These are phyloP conservation scores for Quercus lobata DNA, from an alignment of 331 rosid genomes.

Conservation along the genomic window DNA sequence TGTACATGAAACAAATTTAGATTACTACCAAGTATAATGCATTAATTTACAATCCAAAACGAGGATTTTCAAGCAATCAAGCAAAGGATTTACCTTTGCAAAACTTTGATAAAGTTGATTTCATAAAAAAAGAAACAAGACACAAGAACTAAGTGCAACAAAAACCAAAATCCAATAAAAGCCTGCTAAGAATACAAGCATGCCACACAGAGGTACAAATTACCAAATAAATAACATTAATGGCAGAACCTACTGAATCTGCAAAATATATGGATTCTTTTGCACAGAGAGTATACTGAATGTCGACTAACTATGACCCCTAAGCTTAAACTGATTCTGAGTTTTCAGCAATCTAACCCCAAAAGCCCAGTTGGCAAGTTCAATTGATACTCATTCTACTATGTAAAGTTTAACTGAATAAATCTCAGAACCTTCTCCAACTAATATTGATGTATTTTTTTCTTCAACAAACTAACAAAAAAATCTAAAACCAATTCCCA, in stretches of 20 bases:
- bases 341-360: background rate
- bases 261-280: background rate
- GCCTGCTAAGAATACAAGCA: background rate
- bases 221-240: background rate
- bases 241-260: background rate
- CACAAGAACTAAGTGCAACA: slow-evolving; percentile 1
- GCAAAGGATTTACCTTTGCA: background rate
- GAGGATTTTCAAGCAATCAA: slow-evolving; percentile 5
- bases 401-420: background rate
- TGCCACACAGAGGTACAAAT: background rate
- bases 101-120: background rate
- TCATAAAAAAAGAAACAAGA: background rate
- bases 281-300: background rate
- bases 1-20: background rate
- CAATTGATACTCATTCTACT: background rate
- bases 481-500: background rate
- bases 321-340: background rate
- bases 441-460: background rate
- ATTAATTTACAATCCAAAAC: background rate
- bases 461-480: background rate
- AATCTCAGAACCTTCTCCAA: background rate
- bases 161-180: background rate
- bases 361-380: background rate
- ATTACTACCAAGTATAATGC: background rate
- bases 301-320: background rate